Conservation (phyloP, 352 stramenopile species). For the Nothophytophthora sp. region DNA sequence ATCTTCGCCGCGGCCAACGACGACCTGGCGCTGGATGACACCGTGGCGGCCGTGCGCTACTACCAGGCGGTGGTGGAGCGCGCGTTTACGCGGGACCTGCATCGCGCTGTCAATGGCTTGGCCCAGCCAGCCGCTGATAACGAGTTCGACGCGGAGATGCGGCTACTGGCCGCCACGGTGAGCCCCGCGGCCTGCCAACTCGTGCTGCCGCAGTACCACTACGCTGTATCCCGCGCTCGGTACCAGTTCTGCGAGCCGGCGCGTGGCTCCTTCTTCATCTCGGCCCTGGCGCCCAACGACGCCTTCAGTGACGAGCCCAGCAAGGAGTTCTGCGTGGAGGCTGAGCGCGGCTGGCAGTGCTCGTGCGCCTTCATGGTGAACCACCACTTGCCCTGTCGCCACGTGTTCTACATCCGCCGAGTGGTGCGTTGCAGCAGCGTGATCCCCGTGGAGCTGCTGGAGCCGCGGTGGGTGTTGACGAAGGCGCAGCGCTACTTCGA, state of each 20-base stretch:
- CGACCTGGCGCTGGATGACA: conserved; percentile 34
- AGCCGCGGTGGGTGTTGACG: conserved; percentile 27
- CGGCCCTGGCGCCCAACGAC: conserved; percentile 25
- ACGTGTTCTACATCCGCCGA: conserved; percentile 37
- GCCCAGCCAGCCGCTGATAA: neutral
- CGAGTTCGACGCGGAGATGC: conserved; percentile 32
- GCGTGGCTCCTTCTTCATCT: conserved; percentile 31
- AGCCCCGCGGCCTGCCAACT: conserved; percentile 23
- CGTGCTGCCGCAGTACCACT: conserved; percentile 32
- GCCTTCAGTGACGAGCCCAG: conserved; percentile 30
- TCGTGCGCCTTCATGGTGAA: conserved; percentile 42
- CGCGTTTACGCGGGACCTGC: conserved; percentile 23
- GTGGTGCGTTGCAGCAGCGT: conserved; percentile 33
- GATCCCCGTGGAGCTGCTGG: conserved; percentile 26
- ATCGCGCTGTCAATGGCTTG: conserved; percentile 5
- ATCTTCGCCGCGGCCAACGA: conserved; percentile 30
- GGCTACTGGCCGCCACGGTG: conserved; percentile 24
- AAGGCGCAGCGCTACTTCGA: conserved; percentile 27
- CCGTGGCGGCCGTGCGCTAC: conserved; percentile 29
- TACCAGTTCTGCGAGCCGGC: conserved; percentile 39
- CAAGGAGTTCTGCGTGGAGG: conserved; percentile 37
- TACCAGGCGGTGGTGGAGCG: conserved; percentile 37
- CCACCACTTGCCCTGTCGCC: conserved; percentile 30
- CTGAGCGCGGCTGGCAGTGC: conserved; percentile 33
- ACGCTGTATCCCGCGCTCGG: conserved; percentile 20